Percentiles rank a stretch among this genome's conserved stretches.
phyloP scores from a whole-genome alignment of 192 early-diverging fungal species.

The Coemansia sp. region DNA sequence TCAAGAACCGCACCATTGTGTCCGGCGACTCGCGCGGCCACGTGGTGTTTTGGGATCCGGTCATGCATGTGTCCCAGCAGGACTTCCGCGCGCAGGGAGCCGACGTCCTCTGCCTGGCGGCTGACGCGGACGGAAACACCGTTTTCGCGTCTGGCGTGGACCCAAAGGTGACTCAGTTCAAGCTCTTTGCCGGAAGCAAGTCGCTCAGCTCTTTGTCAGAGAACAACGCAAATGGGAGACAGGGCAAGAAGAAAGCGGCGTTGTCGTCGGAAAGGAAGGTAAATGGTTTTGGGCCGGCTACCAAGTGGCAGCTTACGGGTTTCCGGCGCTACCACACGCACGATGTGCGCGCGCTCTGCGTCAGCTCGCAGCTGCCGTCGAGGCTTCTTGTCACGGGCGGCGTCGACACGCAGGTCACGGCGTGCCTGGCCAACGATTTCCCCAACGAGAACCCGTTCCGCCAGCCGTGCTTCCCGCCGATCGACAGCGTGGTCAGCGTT shows the following conservation, averaged over 20 bases:
- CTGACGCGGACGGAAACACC: slow-evolving; percentile 57
- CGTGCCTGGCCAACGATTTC: slow-evolving; percentile 58
- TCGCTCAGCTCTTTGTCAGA: slow-evolving; percentile 2
- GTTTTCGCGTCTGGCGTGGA: slow-evolving; percentile 92
- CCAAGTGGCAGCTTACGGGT: slow-evolving; percentile 78
- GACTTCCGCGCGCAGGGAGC: slow-evolving; percentile 74
- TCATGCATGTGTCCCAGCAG: slow-evolving; percentile 64
- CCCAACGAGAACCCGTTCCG: slow-evolving; percentile 61
- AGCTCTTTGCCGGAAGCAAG: slow-evolving; percentile 39
- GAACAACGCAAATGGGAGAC: neutral
- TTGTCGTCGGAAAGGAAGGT: neutral
- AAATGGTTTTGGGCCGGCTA: neutral
- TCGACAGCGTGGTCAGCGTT: slow-evolving; percentile 55
- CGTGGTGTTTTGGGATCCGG: slow-evolving; percentile 84
- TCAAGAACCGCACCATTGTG: slow-evolving; percentile 74
- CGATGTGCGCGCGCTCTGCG: slow-evolving; percentile 84
- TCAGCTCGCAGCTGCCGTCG: slow-evolving; percentile 65
- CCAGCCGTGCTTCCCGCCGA: slow-evolving; percentile 63
- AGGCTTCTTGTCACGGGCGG: slow-evolving; percentile 84
- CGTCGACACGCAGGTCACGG: slow-evolving; percentile 70
- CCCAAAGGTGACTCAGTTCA: slow-evolving; percentile 75
- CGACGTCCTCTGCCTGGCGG: slow-evolving; percentile 83
- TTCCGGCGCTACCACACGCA: slow-evolving; percentile 90
- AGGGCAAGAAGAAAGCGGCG: neutral
- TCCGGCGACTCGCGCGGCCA: slow-evolving; percentile 88